These are phyloP conservation scores for Parafenestella ontariensis DNA, from an alignment of 2,329 filamentous ascomycete species.

Conservation along the genomic window DNA sequence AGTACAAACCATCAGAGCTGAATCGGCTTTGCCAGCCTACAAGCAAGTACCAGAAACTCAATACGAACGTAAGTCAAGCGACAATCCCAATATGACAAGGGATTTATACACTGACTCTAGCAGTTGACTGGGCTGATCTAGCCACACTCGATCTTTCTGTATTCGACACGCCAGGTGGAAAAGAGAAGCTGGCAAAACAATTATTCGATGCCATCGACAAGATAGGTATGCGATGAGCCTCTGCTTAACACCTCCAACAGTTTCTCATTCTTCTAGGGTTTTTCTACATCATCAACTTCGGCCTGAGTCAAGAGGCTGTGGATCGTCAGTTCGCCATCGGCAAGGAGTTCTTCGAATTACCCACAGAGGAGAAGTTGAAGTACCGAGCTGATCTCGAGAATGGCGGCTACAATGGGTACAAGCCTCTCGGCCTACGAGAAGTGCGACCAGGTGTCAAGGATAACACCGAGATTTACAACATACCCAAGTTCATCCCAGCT, in stretches of 20 bases:
- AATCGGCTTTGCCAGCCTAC: slow-evolving; percentile 4
- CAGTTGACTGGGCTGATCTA: slow-evolving; percentile 16
- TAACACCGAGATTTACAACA: slow-evolving; percentile 66
- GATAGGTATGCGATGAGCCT: not conserved
- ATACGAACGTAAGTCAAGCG: slow-evolving; percentile 5
- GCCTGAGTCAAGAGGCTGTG: slow-evolving; percentile 19
- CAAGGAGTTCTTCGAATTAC: slow-evolving; percentile 18
- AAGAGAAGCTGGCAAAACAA: slow-evolving; percentile 60
- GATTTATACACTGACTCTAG: not conserved
- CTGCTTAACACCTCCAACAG: not conserved
- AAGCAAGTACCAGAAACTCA: slow-evolving; percentile 12
- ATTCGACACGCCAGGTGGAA: slow-evolving; percentile 63
- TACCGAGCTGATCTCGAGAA: slow-evolving; percentile 20
- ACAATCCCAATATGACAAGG: not conserved
- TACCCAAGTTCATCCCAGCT: slow-evolving; percentile 66
- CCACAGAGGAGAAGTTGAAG: slow-evolving; percentile 18
- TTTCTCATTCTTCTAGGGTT: slow-evolving; percentile 13
- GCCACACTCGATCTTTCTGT: slow-evolving; percentile 50
- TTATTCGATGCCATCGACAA: slow-evolving; percentile 59
- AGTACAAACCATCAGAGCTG: slow-evolving; percentile 2
- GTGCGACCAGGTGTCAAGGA: slow-evolving; percentile 54
- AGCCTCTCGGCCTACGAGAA: slow-evolving; percentile 23
- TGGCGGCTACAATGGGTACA: slow-evolving; percentile 58
- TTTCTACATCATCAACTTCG: slow-evolving; percentile 26
- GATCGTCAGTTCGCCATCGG: slow-evolving; percentile 26